Evolutionary conservation across 2,329 filamentous ascomycete species (phyloP).

Genomic region (Fusarium solani-melongenae): DNA sequence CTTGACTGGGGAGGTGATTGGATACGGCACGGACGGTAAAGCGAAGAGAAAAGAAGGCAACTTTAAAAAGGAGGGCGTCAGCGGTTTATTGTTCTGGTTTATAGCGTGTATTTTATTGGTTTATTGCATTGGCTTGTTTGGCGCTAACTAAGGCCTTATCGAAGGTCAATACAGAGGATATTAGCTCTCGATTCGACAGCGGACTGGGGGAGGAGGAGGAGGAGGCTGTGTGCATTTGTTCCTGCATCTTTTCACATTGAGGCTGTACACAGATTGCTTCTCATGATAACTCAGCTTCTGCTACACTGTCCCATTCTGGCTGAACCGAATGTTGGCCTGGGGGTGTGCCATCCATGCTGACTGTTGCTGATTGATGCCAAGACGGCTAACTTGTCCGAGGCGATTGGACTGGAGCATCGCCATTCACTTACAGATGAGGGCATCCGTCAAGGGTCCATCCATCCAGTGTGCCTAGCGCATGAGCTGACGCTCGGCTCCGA

Average conservation of each 20-base stretch:
- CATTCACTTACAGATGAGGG: not conserved
- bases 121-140: not conserved
- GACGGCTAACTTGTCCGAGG: not conserved
- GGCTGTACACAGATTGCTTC: conserved; percentile 11
- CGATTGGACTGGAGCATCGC: not conserved
- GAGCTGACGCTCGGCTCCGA: not conserved
- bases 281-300: conserved; percentile 7
- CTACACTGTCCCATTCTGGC: not conserved
- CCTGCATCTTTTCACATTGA: conserved; percentile 1
- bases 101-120: not conserved
- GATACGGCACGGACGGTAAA: not conserved
- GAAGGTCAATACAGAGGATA: conserved; percentile 4
- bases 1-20: conserved; percentile 6
- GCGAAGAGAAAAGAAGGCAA: conserved; percentile 27
- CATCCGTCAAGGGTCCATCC: not conserved
- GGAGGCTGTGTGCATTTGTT: conserved; percentile 10
- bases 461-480: not conserved
- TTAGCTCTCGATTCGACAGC: not conserved
- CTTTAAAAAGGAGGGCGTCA: conserved; percentile 15
- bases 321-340: not conserved
- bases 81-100: not conserved
- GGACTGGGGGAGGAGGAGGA: not conserved
- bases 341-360: not conserved
- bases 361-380: not conserved
- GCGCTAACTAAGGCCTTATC: not conserved